Base-by-base conservation (phyloP, 805 yeast species). In the Nakazawaea ishiwadae region DNA sequence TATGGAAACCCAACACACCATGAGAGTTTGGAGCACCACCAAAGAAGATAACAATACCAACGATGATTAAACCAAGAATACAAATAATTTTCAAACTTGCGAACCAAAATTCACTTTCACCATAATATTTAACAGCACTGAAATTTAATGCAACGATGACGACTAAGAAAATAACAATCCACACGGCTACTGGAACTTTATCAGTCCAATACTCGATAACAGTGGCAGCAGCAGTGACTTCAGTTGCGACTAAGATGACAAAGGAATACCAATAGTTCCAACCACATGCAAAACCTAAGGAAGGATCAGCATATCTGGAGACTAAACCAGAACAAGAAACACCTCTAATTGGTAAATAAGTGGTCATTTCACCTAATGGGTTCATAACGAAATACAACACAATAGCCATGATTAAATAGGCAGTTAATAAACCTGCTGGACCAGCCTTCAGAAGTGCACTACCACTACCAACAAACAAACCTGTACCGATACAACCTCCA, bases 401-500 rank as follows among this genome's bases (percentile, higher is more conserved):
- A 33, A 75, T 62, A 9, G 86, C 80, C 54, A 84, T 71, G 35
- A 80, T 62, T 19, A 77, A 48, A 55, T 83, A 85, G 10, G 88
- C 79, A 18, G 77, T 63, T 29, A 85, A 68, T 28, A 78, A 49
- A 21, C 75, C 76, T 1, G 60, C 64, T 2, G 66, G 65, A 15
- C 66, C 66, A 26, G 52, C 40, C 7, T 51, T 48, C 10, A 59
- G 45, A 41, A 68, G 53, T 2, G 66, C 67, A 26, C 65, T 62
- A 36, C 78, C 78, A 27, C 71, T 60, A 44, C 78, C 77, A 27
- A 73, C 63, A 43, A 73, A 69, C 40, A 73, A 58, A 35, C 77
- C 79, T n/a, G 86, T 79, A 58, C 89, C 87, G 48, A 81, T 78
- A 46, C 81, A 72, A 51, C 86, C 85, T 47, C 85, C 88, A 41